Percentiles rank a stretch among this genome's conserved stretches.
Evolutionary conservation across 495 filamentous ascomycete genomes (phyloP).

Genomic region (Penicillium roqueforti): DNA sequence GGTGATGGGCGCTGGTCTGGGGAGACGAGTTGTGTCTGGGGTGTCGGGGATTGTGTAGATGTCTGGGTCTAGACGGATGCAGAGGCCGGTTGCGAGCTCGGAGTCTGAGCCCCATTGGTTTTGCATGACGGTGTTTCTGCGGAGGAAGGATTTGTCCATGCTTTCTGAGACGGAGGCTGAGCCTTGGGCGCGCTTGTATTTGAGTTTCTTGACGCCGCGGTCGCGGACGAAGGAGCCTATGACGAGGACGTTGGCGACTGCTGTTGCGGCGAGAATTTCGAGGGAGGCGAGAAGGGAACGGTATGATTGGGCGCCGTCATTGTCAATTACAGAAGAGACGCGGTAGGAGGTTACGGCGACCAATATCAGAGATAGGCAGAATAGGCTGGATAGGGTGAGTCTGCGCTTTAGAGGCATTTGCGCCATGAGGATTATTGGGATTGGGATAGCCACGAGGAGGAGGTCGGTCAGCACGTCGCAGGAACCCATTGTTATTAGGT

Average conservation of each 20-base stretch:
- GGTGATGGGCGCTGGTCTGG: slow-evolving; percentile 34
- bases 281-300: slow-evolving; percentile 74
- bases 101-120: slow-evolving; percentile 78
- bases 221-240: slow-evolving; percentile 81
- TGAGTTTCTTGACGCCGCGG: slow-evolving; percentile 70
- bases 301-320: slow-evolving; percentile 62
- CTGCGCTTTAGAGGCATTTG: slow-evolving; percentile 63
- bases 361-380: slow-evolving; percentile 73
- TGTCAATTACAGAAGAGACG: slow-evolving; percentile 63
- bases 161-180: slow-evolving; percentile 50
- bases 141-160: slow-evolving; percentile 46
- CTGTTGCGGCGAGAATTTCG: slow-evolving; percentile 72
- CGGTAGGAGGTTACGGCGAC: slow-evolving; percentile 74
- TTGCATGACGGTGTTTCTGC: slow-evolving; percentile 49
- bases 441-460: slow-evolving; percentile 78
- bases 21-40: not conserved
- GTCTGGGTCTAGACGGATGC: slow-evolving; percentile 60
- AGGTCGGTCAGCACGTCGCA: slow-evolving; percentile 87
- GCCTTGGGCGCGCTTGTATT: slow-evolving; percentile 57
- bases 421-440: slow-evolving; percentile 75
- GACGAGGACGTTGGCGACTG: slow-evolving; percentile 71
- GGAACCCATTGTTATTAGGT: slow-evolving; percentile 81
- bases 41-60: slow-evolving; percentile 39
- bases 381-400: slow-evolving; percentile 66
- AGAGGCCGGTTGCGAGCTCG: slow-evolving; percentile 68